Base-by-base conservation (phyloP, 2,329 filamentous ascomycete species). In the Aspergillus eucalypticola region DNA sequence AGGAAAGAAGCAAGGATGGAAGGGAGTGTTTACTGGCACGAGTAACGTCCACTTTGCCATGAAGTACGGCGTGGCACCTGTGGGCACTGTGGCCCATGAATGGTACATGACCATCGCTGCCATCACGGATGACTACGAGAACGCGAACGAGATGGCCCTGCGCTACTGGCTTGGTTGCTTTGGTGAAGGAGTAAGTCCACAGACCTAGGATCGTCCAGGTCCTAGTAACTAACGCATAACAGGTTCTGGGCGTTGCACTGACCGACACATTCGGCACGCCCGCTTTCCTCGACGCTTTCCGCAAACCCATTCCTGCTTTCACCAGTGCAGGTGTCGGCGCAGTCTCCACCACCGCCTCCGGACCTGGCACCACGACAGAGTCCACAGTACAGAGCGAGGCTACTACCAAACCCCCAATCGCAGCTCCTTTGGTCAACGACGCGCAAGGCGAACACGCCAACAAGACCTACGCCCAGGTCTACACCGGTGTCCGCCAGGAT, bases 51-150 rank as follows among this genome's bases (percentile, higher is more conserved):
- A 98, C 74, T 87, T 99, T 66, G 95, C 95, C 10, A 96, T 96
- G 92, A 90, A 92, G 70, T 94, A 96, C 77, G 88, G 87, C 48
- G 86, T 97, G 49, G 80, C 87, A 3, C 92, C 95, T 0, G 86
- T 98, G 11, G 95, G 95, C 5, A 99, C 95, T 0, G 88, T 91
- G 2, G 95, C 95, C 0, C 95, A 99, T 72, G 95, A 99, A 78
- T 99, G 95, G 95, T 98, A 97, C 81, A 99, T 99, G 95, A 93
- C 92, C 44, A 94, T 96, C 64, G 95, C 95, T 0, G 93, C 95
- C 41, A 92, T 97, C 67, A 91, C 89, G 4, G 84, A 91, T 64
- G 86, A 97, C 76, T 99, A 99, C 73, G 84, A 87, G 67, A 83
- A 85, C 63, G 93, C 95, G 3, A 96, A 93, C 39, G 92, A 96